These are phyloP conservation scores for Filosporella fistucella DNA, from an alignment of 495 filamentous ascomycete species.

Conservation along the genomic window DNA sequence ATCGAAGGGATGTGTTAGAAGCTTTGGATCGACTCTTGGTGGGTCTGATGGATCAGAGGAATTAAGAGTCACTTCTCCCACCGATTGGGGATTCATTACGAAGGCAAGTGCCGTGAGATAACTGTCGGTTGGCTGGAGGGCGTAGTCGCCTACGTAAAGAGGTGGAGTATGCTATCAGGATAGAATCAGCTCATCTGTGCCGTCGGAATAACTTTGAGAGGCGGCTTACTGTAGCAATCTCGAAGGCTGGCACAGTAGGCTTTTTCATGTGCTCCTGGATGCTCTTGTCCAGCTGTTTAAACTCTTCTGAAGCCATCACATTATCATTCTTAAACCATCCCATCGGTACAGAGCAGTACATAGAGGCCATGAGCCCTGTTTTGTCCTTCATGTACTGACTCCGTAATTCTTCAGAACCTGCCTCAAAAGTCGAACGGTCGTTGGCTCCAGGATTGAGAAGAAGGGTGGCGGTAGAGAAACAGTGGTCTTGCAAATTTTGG, in stretches of 20 bases:
- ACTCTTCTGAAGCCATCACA: slow-evolving; percentile 34
- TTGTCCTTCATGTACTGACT: slow-evolving; percentile 9
- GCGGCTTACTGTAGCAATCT: slow-evolving; percentile 23
- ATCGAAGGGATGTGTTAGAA: slow-evolving; percentile 39
- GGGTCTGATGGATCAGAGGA: slow-evolving; percentile 20
- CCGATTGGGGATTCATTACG: slow-evolving; percentile 19
- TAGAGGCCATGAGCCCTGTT: slow-evolving; percentile 10
- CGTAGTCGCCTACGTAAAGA: slow-evolving; percentile 12
- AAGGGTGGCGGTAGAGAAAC: slow-evolving; percentile 21
- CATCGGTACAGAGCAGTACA: slow-evolving; percentile 34
- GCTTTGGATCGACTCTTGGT: slow-evolving; percentile 25
- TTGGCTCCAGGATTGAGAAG: slow-evolving; percentile 21
- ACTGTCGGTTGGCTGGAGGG: slow-evolving; percentile 9
- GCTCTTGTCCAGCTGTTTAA: slow-evolving; percentile 34
- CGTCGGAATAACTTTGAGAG: not conserved
- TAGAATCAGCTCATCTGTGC: not conserved
- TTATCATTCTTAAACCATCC: slow-evolving; percentile 51
- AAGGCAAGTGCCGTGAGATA: slow-evolving; percentile 15
- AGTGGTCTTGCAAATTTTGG: slow-evolving; percentile 55
- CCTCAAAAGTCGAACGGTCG: slow-evolving; percentile 19
- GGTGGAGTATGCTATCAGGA: slow-evolving; percentile 17
- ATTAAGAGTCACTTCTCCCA: slow-evolving; percentile 19
- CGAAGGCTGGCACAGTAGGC: slow-evolving; percentile 40
- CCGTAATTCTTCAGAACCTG: not conserved
- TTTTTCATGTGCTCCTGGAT: slow-evolving; percentile 35